A percentile compares a stretch with the other conserved stretches of the same genome.
Conservation (phyloP, 75 land plant species). For the Picea glauca region DNA sequence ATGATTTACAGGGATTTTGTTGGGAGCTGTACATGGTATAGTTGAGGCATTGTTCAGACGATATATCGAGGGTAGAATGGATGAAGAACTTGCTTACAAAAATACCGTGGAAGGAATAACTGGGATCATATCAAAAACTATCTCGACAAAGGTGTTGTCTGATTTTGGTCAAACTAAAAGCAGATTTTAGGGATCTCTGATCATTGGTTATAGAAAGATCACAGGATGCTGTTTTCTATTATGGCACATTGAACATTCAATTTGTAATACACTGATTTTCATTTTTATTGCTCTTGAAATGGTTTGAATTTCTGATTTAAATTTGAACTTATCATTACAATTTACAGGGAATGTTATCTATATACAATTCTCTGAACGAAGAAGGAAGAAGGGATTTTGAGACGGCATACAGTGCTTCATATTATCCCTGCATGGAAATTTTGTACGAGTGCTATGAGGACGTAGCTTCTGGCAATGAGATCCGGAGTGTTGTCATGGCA, state of each 20-base stretch:
- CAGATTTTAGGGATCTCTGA: not conserved
- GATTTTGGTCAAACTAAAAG: not conserved
- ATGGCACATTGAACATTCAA: not conserved
- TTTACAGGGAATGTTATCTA: slow-evolving; percentile 82
- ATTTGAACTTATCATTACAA: not conserved
- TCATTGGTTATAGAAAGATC: not conserved
- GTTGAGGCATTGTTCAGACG: slow-evolving; percentile 94
- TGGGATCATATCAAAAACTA: slow-evolving; percentile 84
- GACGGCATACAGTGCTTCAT: slow-evolving; percentile 84
- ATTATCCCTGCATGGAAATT: slow-evolving; percentile 92
- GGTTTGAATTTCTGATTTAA: not conserved
- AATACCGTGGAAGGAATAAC: slow-evolving; percentile 96
- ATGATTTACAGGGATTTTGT: slow-evolving; percentile 63
- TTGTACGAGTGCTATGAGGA: slow-evolving; percentile 96
- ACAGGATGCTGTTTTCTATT: not conserved
- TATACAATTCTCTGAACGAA: slow-evolving; percentile 72
- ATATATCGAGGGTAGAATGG: slow-evolving; percentile 92
- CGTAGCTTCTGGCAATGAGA: slow-evolving; percentile 91
- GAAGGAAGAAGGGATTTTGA: slow-evolving; percentile 85
- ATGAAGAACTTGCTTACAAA: slow-evolving; percentile 89
- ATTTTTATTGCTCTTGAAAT: not conserved
- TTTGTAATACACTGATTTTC: not conserved
- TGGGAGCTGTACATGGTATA: slow-evolving; percentile 97
- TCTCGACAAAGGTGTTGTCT: slow-evolving; percentile 76
- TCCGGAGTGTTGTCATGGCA: slow-evolving; percentile 93